phyloP scores from a whole-genome alignment of 331 rosid species.

The Quercus tomentella region DNA sequence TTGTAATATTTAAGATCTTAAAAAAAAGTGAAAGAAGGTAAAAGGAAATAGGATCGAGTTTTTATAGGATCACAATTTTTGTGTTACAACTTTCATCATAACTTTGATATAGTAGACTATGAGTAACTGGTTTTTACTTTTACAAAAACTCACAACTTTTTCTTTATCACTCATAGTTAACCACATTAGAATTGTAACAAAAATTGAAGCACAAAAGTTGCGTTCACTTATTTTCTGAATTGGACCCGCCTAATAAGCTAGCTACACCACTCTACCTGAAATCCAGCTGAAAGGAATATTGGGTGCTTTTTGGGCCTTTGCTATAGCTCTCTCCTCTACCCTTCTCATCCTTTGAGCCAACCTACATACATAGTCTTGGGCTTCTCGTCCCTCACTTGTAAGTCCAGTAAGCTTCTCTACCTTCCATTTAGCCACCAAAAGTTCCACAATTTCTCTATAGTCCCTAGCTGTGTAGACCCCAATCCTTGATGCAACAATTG shows the following conservation, averaged over 20 bases:
- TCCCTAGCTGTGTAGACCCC: conserved; percentile 76
- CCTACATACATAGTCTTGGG: conserved; percentile 66
- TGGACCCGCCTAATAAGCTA: conserved; percentile 20
- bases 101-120: too few relatives aligned
- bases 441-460: conserved; percentile 69
- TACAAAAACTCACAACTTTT: too few relatives aligned
- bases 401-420: conserved; percentile 57
- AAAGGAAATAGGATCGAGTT: too few relatives aligned
- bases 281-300: conserved; percentile 56
- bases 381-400: conserved; percentile 60
- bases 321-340: conserved; percentile 68
- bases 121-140: too few relatives aligned
- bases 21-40: too few relatives aligned
- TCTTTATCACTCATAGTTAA: too few relatives aligned
- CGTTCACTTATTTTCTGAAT: too few relatives aligned
- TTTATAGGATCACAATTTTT: too few relatives aligned
- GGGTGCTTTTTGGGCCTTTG: conserved; percentile 28
- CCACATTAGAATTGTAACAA: too few relatives aligned
- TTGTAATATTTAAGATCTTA: too few relatives aligned
- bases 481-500: conserved; percentile 60
- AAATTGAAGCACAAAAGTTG: too few relatives aligned
- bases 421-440: conserved; percentile 72
- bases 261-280: conserved; percentile 50
- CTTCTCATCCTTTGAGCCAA: conserved; percentile 59
- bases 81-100: too few relatives aligned